Percentiles rank a stretch among this genome's conserved stretches.
Evolutionary conservation across 495 filamentous ascomycete genomes (phyloP).

Genomic region (Cercophora newfieldiana): DNA sequence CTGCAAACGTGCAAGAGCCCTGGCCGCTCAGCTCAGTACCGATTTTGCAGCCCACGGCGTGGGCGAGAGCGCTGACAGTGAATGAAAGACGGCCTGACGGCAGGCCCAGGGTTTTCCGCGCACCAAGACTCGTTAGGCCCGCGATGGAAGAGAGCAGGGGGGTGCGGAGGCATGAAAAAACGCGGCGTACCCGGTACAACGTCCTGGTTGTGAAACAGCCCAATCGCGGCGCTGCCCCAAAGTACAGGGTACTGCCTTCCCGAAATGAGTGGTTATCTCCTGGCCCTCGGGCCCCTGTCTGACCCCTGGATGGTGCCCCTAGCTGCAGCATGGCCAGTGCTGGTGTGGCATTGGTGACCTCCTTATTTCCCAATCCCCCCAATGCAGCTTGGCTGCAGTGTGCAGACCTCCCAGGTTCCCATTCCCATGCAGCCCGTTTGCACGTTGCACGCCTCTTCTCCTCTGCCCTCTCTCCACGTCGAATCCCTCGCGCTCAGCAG

Average conservation of each 20-base stretch:
- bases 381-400: conserved; percentile 26
- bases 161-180: neutral
- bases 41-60: neutral
- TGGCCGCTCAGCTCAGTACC: neutral
- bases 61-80: neutral
- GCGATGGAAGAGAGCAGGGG: neutral
- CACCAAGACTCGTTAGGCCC: neutral
- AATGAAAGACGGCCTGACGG: too few relatives aligned
- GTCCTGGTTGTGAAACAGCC: neutral
- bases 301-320: conserved; percentile 29
- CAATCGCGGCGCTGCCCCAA: neutral
- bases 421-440: conserved; percentile 21
- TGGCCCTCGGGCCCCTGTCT: conserved; percentile 25
- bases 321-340: conserved; percentile 20
- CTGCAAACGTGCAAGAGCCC: neutral
- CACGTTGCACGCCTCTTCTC: conserved; percentile 14
- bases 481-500: conserved; percentile 26
- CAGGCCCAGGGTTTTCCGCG: neutral
- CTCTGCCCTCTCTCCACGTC: conserved; percentile 9
- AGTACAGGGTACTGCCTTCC: conserved; percentile 15
- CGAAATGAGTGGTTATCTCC: conserved; percentile 29
- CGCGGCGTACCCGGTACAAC: neutral
- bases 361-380: conserved; percentile 36
- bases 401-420: conserved; percentile 14
- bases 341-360: conserved; percentile 28